Conservation (phyloP, 1,139 yeast species). For the Pneumocystis murina region DNA sequence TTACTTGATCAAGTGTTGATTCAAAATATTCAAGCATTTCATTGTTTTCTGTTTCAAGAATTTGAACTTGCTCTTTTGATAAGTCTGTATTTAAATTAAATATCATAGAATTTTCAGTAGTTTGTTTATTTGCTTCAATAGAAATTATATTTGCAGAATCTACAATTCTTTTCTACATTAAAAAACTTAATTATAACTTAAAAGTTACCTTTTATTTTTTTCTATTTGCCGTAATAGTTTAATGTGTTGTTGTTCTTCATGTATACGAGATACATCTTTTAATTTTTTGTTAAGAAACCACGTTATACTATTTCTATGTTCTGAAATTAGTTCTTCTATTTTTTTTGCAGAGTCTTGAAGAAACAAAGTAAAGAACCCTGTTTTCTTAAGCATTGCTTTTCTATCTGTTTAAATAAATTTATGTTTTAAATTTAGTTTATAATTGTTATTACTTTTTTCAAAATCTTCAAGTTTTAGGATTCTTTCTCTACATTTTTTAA, state of each 20-base stretch:
- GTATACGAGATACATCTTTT: slow-evolving; percentile 22
- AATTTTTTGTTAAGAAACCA: slow-evolving; percentile 17
- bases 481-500: slow-evolving; percentile 25
- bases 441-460: slow-evolving; percentile 18
- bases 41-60: slow-evolving; percentile 57
- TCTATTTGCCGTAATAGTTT: slow-evolving; percentile 24
- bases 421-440: slow-evolving; percentile 9
- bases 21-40: slow-evolving; percentile 56
- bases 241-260: slow-evolving; percentile 26
- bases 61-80: slow-evolving; percentile 46
- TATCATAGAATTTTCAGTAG: slow-evolving; percentile 3
- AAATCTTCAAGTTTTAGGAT: slow-evolving; percentile 25
- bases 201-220: slow-evolving; percentile 19
- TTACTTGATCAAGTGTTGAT: slow-evolving; percentile 26
- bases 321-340: slow-evolving; percentile 21
- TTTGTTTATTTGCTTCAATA: slow-evolving; percentile 1
- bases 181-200: slow-evolving; percentile 16
- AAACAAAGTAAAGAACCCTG: slow-evolving; percentile 15
- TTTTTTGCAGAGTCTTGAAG: slow-evolving; percentile 16
- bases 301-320: slow-evolving; percentile 16
- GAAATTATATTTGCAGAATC: slow-evolving; percentile 3
- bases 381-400: neutral
- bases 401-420: slow-evolving; percentile 1
- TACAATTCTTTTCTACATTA: neutral
- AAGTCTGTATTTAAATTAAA: slow-evolving; percentile 7